Percentiles rank a stretch among this genome's conserved stretches.
phyloP scores from a whole-genome alignment of 495 filamentous ascomycete genomes.

The Cercophora sp. region DNA sequence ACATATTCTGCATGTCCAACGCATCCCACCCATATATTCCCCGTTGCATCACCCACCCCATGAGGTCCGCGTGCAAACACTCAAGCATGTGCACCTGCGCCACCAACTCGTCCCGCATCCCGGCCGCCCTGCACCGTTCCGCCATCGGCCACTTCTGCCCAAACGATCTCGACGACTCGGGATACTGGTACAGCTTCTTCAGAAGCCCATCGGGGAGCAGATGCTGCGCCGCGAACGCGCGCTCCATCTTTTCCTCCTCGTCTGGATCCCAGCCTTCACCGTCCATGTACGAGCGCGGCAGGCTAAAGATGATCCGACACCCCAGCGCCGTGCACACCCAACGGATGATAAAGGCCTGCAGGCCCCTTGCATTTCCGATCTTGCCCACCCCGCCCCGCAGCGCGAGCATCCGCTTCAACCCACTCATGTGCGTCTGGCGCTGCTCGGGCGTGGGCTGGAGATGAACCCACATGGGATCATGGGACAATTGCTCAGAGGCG shows the following conservation, averaged over 20 bases:
- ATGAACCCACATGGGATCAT: not conserved
- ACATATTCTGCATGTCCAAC: constrained; percentile 16
- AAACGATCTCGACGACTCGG: constrained; percentile 1
- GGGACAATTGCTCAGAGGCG: not conserved
- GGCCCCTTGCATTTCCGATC: constrained; percentile 7
- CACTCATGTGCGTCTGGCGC: constrained; percentile 6
- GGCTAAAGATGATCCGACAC: constrained; percentile 11
- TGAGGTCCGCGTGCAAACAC: constrained; percentile 7
- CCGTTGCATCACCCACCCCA: not conserved
- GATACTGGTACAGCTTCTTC: constrained; percentile 9
- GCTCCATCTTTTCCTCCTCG: not conserved
- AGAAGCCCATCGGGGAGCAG: constrained; percentile 6
- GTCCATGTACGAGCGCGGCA: constrained; percentile 3
- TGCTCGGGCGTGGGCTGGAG: constrained; percentile 13
- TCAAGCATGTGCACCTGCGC: constrained; percentile 6
- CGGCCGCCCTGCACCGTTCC: constrained; percentile 2
- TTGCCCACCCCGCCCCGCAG: constrained; percentile 13
- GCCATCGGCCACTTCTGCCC: constrained; percentile 3
- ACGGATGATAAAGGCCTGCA: constrained; percentile 16
- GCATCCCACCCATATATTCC: constrained; percentile 5
- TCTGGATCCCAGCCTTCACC: not conserved
- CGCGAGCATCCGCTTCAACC: constrained; percentile 15
- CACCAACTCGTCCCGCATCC: constrained; percentile 7
- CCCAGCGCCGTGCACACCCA: constrained; percentile 10
- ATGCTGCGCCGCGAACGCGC: constrained; percentile 11